A percentile compares a stretch with the other conserved stretches of the same genome.
phyloP scores from a whole-genome alignment of 768 basidiomycete species.

The Lanmaoa pseudosensibilis region DNA sequence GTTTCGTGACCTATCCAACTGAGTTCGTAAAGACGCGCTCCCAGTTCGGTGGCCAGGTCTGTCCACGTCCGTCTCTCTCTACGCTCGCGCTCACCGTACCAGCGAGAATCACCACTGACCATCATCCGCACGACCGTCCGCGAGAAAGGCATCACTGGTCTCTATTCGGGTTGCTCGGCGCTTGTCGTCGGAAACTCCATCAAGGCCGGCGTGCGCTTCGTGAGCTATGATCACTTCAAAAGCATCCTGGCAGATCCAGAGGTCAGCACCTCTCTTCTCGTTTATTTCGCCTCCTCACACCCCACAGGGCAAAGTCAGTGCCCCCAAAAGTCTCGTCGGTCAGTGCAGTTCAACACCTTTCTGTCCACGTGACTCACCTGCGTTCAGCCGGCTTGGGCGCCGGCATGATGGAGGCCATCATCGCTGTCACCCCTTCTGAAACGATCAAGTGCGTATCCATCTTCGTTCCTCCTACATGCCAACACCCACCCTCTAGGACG shows the following conservation, averaged over 20 bases:
- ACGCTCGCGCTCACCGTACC: not conserved
- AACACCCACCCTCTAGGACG: slow-evolving; percentile 57
- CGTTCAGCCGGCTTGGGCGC: slow-evolving; percentile 73
- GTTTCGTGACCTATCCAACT: slow-evolving; percentile 84
- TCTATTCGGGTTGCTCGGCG: slow-evolving; percentile 93
- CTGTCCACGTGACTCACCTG: slow-evolving; percentile 12
- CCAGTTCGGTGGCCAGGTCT: slow-evolving; percentile 82
- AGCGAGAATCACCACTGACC: slow-evolving; percentile 69
- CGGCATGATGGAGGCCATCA: slow-evolving; percentile 87
- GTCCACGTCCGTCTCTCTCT: slow-evolving; percentile 3
- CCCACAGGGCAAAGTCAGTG: slow-evolving; percentile 82
- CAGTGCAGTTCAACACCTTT: slow-evolving; percentile 7
- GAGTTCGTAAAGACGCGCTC: slow-evolving; percentile 94
- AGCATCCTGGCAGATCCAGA: slow-evolving; percentile 75
- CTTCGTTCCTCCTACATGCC: not conserved
- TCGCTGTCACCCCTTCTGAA: slow-evolving; percentile 96
- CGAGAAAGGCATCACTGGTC: slow-evolving; percentile 72
- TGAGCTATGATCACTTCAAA: slow-evolving; percentile 95
- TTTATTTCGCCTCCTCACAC: not conserved
- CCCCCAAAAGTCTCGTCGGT: slow-evolving; percentile 84
- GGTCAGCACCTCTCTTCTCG: slow-evolving; percentile 42
- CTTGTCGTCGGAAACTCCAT: slow-evolving; percentile 87
- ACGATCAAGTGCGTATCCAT: slow-evolving; percentile 83
- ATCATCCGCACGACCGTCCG: slow-evolving; percentile 75
- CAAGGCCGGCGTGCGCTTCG: slow-evolving; percentile 96